These are phyloP conservation scores for Dothideomycetes sp. DNA, from an alignment of 2,329 filamentous ascomycete genomes.

Conservation along the genomic window DNA sequence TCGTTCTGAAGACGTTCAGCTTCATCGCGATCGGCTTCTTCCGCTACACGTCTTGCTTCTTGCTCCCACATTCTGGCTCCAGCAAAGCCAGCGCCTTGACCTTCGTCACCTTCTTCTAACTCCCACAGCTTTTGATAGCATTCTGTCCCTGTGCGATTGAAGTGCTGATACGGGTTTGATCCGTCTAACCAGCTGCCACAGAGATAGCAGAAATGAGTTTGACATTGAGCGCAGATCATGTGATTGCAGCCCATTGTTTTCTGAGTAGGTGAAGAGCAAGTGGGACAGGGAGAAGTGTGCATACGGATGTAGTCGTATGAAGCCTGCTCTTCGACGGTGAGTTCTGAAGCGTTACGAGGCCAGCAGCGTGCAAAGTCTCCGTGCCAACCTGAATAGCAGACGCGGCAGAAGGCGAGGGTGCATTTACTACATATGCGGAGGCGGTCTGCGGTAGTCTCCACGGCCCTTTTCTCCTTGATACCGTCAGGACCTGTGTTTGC, in stretches of 20 bases:
- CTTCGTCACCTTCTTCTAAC: conserved; percentile 64
- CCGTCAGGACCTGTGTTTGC: conserved; percentile 5
- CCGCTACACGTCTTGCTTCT: conserved; percentile 24
- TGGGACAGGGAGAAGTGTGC: conserved; percentile 81
- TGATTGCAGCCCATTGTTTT: conserved; percentile 95
- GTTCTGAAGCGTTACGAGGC: conserved; percentile 54
- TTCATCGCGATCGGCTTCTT: conserved; percentile 21
- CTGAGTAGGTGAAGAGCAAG: conserved; percentile 72
- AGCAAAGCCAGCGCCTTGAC: conserved; percentile 30
- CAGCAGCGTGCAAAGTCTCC: conserved; percentile 70
- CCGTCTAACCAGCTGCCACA: conserved; percentile 79
- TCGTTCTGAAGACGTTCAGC: conserved; percentile 19
- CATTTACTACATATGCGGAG: conserved; percentile 77
- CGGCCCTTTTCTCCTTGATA: conserved; percentile 6
- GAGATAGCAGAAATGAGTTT: conserved; percentile 89
- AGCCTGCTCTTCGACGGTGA: conserved; percentile 75
- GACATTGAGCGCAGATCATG: conserved; percentile 86
- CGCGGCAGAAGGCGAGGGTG: conserved; percentile 72
- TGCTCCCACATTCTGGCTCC: conserved; percentile 33
- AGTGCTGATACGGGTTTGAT: conserved; percentile 77
- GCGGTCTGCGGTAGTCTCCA: conserved; percentile 40
- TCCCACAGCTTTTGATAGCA: conserved; percentile 91
- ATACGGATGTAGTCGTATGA: conserved; percentile 71
- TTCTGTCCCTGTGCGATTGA: conserved; percentile 55
- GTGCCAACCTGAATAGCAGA: conserved; percentile 79